Percentiles rank a stretch among this genome's conserved stretches.
Evolutionary conservation across 352 stramenopile species (phyloP).

Genomic region (Globisporangium sylvaticum): DNA sequence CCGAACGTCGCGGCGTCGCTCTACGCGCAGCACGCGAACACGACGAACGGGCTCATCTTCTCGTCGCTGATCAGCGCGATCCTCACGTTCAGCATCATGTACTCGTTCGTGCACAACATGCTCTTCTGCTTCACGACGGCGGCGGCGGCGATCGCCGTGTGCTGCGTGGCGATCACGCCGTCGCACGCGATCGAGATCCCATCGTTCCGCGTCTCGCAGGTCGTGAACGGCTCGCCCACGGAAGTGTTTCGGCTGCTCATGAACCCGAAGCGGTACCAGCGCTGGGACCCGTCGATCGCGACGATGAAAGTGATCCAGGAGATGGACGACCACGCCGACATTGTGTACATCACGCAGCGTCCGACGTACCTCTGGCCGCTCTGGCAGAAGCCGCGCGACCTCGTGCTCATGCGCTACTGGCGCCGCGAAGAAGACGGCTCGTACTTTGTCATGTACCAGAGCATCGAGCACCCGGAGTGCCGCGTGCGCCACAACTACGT

Average conservation of each 20-base stretch:
- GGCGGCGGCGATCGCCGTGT: constrained; percentile 58
- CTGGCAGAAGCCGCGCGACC: constrained; percentile 82
- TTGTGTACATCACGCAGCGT: constrained; percentile 83
- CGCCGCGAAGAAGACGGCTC: constrained; percentile 84
- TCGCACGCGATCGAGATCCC: constrained; percentile 76
- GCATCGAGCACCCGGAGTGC: constrained; percentile 80
- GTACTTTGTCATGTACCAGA: constrained; percentile 91
- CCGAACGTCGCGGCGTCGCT: constrained; percentile 76
- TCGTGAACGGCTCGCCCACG: constrained; percentile 78
- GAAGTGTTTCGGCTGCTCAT: constrained; percentile 84
- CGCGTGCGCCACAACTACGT: constrained; percentile 86
- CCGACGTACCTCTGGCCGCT: constrained; percentile 83
- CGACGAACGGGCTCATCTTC: constrained; percentile 72
- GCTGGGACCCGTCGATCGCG: constrained; percentile 76
- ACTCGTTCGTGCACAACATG: constrained; percentile 83
- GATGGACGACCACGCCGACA: constrained; percentile 87
- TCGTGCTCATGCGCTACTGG: constrained; percentile 89
- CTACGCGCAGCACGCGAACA: constrained; percentile 75
- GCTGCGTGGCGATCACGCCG: constrained; percentile 65
- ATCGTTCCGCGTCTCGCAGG: constrained; percentile 78
- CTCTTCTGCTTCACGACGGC: constrained; percentile 73
- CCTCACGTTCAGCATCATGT: constrained; percentile 84
- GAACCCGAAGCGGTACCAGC: constrained; percentile 80
- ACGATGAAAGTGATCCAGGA: constrained; percentile 82
- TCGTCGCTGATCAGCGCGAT: constrained; percentile 57